Base-by-base conservation (phyloP, 192 early-diverging fungal species). In the Kickxella alabastrina region DNA sequence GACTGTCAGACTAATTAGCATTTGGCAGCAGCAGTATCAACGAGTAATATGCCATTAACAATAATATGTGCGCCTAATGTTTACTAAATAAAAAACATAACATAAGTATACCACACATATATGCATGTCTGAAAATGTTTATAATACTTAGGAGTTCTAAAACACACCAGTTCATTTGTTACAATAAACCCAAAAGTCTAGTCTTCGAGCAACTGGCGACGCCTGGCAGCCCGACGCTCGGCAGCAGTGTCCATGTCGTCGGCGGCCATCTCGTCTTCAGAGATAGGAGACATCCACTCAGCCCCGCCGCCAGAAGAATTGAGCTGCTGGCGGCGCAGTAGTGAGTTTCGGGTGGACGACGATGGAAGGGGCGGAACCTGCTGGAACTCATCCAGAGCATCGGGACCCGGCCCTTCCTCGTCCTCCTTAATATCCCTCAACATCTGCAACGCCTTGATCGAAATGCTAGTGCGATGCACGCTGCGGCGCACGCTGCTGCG, bases 361-460 rank as follows among this genome's bases (percentile, higher is more conserved):
- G 36, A n/a, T 7, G 61, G 59, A 19, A 65, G 22, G 3, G 55
- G 56, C 56, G 68, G 59, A 15, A 51, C 8, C 28, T 50, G 19
- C 29, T 25, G 44, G n/a, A 19, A 13, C 18, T 55, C 53, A 18
- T 43, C 48, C 8, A 21, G 14, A 9, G 15, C 36, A 3, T 42
- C 49, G 17, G 40, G 45, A 7, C 12, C 29, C 19, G 12, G 15
- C 19, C 13, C 42, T 8, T 26, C 63, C 27, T 75, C 71, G 12
- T 69, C 67, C 27, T 79, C 77, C 46, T 71, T 75, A 21, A 79
- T 79, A 27, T 75, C 66, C 18, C 63, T 59, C 4, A 79, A 52
- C 77, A 79, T 79, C 54, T 79, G 71, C 27, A 71, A 31, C 3
- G 77, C 77, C 64, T 79, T 79, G 23, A 69, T 75, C 7, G 70